Evolutionary conservation across 2,329 filamentous ascomycete species (phyloP).

Genomic region (Tolypocladium paradoxum): DNA sequence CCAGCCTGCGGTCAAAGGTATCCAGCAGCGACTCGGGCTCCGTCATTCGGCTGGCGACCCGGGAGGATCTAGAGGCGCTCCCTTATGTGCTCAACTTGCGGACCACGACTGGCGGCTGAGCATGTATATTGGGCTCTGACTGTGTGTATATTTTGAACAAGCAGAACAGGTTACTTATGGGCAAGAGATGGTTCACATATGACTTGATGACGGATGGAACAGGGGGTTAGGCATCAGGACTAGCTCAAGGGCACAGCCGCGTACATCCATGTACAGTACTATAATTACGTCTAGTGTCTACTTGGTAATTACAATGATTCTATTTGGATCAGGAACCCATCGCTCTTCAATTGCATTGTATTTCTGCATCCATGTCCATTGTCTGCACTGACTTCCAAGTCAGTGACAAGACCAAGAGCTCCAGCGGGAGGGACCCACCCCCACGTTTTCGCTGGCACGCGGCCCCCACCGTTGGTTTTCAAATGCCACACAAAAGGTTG

Average conservation of each 20-base stretch:
- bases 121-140: neutral
- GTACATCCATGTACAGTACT: neutral
- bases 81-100: constrained; percentile 27
- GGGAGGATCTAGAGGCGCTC: constrained; percentile 18
- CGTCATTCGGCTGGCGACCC: constrained; percentile 37
- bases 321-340: neutral
- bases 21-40: constrained; percentile 27
- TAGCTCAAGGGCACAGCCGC: neutral
- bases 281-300: neutral
- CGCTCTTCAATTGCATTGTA: neutral
- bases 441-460: neutral
- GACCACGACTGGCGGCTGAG: constrained; percentile 17
- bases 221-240: neutral
- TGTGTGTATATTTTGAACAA: neutral
- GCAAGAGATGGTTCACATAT: neutral
- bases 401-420: too few species aligned
- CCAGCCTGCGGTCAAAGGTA: constrained; percentile 26
- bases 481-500: neutral
- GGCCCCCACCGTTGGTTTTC: neutral
- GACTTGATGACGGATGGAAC: neutral
- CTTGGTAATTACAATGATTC: neutral
- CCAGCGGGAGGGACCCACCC: neutral
- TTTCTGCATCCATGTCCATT: neutral
- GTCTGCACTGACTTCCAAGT: too few species aligned
- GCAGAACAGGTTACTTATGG: neutral